Evolutionary conservation across 2,329 filamentous ascomycete species (phyloP), one percentile per base, ranked within the genome.

Genomic region (Colletotrichum sp.): DNA sequence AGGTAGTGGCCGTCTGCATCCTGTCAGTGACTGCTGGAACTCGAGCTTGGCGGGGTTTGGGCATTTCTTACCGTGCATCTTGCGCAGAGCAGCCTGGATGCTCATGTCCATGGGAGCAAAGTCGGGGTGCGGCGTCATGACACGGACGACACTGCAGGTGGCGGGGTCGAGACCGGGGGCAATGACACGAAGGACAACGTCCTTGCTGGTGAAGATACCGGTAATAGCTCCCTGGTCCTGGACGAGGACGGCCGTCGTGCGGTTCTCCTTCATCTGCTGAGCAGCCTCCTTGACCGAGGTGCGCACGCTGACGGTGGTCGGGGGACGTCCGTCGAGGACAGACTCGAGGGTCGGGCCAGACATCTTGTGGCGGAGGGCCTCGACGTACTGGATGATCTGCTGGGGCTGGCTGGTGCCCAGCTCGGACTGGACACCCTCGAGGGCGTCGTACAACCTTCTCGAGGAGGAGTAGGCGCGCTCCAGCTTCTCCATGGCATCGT

Each of bases 21-120:
- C 80, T n/a, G 63, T 79, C 67, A 80, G 78, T 76, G 65, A 71
- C 24, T 52, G 28, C 58, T 58, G 55, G 4, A 52, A 52, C n/a
- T 5, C 1, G 43, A 21, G 2, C 34, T 18, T 18, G 43, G n/a
- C 16, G 13, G 28, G 21, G 3, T 18, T 12, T 26, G 55, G 18
- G 24, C 30, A 66, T 7, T 24, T 9, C 94, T 86, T 87, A 97
- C 95, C 96, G 84, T 99, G 97, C 97, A 99, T 99, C 90, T 99
- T 99, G 81, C 97, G 94, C 71, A 99, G 92, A 81, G 97, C 97
- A 80, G 96, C 95, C 87, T 99, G 97, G 82, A 99, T 99, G 85
- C 93, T 99, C 97, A 99, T 99, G 85, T 99, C 96, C 88, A 98
- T 95, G 34, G 97, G 96, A 72, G 97, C 97, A 90, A 99, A 99